Evolutionary conservation across 2,329 filamentous ascomycete genomes (phyloP).

Genomic region (Aureobasidium namibiae): DNA sequence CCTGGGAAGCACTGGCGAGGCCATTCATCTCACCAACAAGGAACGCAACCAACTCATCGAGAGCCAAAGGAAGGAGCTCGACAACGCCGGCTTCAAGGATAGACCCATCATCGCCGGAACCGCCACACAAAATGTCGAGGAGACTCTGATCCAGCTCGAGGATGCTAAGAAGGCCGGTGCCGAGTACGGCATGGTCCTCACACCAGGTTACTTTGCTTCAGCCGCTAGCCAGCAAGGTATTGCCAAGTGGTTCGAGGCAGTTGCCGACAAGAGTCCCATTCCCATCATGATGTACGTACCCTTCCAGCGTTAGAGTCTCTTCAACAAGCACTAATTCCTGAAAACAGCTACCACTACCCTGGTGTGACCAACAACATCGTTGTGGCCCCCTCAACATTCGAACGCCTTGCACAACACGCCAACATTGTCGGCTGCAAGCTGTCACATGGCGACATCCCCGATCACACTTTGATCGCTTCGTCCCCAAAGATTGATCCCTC

Average conservation of each 20-base stretch:
- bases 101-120: slow-evolving; percentile 57
- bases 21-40: slow-evolving; percentile 51
- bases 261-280: slow-evolving; percentile 53
- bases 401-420: slow-evolving; percentile 50
- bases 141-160: slow-evolving; percentile 50
- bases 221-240: slow-evolving; percentile 52
- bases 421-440: slow-evolving; percentile 65
- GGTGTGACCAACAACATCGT: slow-evolving; percentile 59
- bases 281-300: slow-evolving; percentile 50
- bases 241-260: slow-evolving; percentile 50
- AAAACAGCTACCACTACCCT: slow-evolving; percentile 53
- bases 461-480: slow-evolving; percentile 53
- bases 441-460: slow-evolving; percentile 59
- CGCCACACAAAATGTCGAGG: slow-evolving; percentile 53
- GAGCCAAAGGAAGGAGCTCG: slow-evolving; percentile 48
- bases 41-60: slow-evolving; percentile 49
- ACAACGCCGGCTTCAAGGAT: slow-evolving; percentile 47
- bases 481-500: slow-evolving; percentile 51
- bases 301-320: neutral
- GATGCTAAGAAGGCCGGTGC: slow-evolving; percentile 51
- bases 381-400: slow-evolving; percentile 51
- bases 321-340: neutral
- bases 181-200: slow-evolving; percentile 55
- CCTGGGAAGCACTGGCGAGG: slow-evolving; percentile 57
- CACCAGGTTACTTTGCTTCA: slow-evolving; percentile 57